Base-by-base conservation (phyloP, 2,329 filamentous ascomycete species). In the Diatrype stigma region DNA sequence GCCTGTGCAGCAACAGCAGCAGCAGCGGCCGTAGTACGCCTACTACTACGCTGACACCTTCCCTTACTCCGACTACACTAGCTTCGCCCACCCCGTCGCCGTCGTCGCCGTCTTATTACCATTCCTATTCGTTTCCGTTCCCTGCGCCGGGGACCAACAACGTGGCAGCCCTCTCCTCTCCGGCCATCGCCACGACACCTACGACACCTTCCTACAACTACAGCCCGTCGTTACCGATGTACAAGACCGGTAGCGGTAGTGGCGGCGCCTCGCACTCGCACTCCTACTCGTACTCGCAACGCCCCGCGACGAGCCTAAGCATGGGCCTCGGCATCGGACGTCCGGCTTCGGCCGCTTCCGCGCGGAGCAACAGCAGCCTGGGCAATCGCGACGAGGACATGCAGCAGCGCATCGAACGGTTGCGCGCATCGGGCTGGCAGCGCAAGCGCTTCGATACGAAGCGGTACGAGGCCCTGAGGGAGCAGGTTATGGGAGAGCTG, bases 371-470 rank as follows among this genome's bases (percentile, higher is more conserved):
- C n/a, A 47, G 56, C 50, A 14, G 55, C 61, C 22, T n/a, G n/a
- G n/a, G n/a, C n/a, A n/a, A n/a, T n/a, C 49, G 50, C n/a, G 63
- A 61, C 47, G 59, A 58, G 46, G 55, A 48, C 16, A 65, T 80
- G 2, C 69, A 72, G 51, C 70, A 75, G 6, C 73, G 80, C 22
- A 82, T 84, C 56, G 77, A 80, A 65, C 71, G 75, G 10, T 66
- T 84, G 11, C 74, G 78, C 19, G 73, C 73, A n/a, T 71, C 60
- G 46, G 79, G 79, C 2, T 84, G 81, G 80, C 73, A 73, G 59
- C 69, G 81, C 26, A 75, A 75, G 56, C 74, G 80, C 21, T 84
- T 84, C 56, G 76, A 84, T 54, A 67, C 68, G 6, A 64, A 68
- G 42, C 71, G 77, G 35, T 84, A 84, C 59, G 75, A 80, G 61